Base-by-base conservation (phyloP, 2,329 filamentous ascomycete genomes). In the Huntiella bhutanensis region DNA sequence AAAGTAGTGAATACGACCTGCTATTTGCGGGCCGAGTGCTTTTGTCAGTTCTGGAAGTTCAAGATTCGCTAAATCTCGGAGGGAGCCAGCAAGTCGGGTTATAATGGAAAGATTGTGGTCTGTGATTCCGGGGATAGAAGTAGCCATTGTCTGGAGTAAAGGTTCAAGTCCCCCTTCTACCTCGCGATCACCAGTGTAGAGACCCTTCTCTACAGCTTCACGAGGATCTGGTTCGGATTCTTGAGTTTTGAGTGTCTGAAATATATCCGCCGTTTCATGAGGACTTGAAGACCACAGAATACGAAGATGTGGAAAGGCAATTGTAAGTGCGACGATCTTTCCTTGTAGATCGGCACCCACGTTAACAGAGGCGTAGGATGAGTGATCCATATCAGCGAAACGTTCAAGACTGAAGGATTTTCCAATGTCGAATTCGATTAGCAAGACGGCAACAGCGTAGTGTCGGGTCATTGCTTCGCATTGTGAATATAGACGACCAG, bases 361-460 rank as follows among this genome's bases (percentile, higher is more conserved):
- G 11, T 19, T 17, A 11, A 32, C n/a, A 10, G 10, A n/a, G 15
- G 32, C 11, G 12, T 43, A 43, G n/a, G 8, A 16, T 15, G 33
- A 22, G 28, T 22, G 15, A 17, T 39, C 43, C 35, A 46, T 41
- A n/a, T 82, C 78, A 42, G 79, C 78, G 55, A 85, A 72, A 0
- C 82, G 81, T 59, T 88, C 91, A 12, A 98, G 77, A 0, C 87
- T 96, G 61, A 98, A 98, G 3, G 84, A 88, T 60, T 93, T 95
- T 65, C 93, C 88, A 58, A 93, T 82, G 59, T 95, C 87, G 60
- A 98, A 98, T 61, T 98, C 91, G 57, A 98, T 96, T 39, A 98
- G 74, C 5, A 98, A 75, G 74, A 96, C 83, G 0, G 86, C 81
- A 53, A 64, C 77, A 57, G 81, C 81, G 72, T 98, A 98, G 64